Percentiles rank a stretch among this genome's conserved stretches.
These are phyloP conservation scores for Ogataea degrootiae DNA, from an alignment of 805 yeast genomes.

Conservation along the genomic window DNA sequence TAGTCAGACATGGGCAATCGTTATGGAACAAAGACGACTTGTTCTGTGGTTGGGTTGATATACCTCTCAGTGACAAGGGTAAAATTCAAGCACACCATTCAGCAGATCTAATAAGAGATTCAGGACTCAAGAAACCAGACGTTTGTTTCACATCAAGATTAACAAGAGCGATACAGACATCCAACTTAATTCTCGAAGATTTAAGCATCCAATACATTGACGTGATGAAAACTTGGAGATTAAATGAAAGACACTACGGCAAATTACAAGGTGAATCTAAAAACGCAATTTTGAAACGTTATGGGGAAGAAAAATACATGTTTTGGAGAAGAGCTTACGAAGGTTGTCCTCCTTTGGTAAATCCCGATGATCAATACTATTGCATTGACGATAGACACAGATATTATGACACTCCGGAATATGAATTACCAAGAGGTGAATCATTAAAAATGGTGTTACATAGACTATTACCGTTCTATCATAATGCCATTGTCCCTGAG, in stretches of 20 bases:
- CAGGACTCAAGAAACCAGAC: constrained; percentile 42
- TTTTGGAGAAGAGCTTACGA: constrained; percentile 74
- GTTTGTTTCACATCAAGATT: constrained; percentile 66
- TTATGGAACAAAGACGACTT: constrained; percentile 70
- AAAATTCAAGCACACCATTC: constrained; percentile 62
- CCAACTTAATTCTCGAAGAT: constrained; percentile 56
- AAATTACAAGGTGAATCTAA: constrained; percentile 75
- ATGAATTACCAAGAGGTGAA: constrained; percentile 64
- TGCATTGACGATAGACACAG: constrained; percentile 34
- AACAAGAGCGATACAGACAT: constrained; percentile 71
- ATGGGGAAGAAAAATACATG: constrained; percentile 73
- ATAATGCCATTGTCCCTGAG: constrained; percentile 45
- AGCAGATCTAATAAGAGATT: constrained; percentile 51
- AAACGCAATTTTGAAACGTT: constrained; percentile 55
- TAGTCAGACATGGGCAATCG: constrained; percentile 81
- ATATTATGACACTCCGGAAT: constrained; percentile 38
- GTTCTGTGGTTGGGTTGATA: constrained; percentile 87
- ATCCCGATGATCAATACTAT: constrained; percentile 34
- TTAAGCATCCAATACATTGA: constrained; percentile 46
- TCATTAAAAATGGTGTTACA: constrained; percentile 67
- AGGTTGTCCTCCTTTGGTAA: constrained; percentile 59
- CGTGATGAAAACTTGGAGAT: constrained; percentile 67
- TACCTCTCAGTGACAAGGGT: constrained; percentile 63
- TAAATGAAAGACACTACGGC: constrained; percentile 84
- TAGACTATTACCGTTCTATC: constrained; percentile 59